A percentile compares a stretch with the other conserved stretches of the same genome.
These are phyloP conservation scores for Picea glauca DNA, from an alignment of 75 land plant species.

Conservation along the genomic window DNA sequence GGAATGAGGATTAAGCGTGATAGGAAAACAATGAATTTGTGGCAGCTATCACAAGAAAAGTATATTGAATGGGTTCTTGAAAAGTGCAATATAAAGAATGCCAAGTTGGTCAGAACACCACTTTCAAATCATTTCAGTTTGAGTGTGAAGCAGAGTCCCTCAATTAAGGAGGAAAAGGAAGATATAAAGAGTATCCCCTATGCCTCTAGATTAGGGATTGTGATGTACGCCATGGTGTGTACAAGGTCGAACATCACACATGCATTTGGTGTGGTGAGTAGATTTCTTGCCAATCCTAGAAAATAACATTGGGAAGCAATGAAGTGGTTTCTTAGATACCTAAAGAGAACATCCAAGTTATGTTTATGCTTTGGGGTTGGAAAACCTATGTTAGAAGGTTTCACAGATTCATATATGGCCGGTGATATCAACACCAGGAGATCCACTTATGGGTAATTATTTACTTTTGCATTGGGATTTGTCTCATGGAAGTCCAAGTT, in stretches of 20 bases:
- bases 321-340: constrained; percentile 21
- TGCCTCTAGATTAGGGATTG: constrained; percentile 17
- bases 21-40: background rate
- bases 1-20: constrained; percentile 10
- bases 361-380: constrained; percentile 10
- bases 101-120: constrained; percentile 1
- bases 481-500: constrained; percentile 16
- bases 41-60: background rate
- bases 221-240: constrained; percentile 34
- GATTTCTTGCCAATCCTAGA: constrained; percentile 15
- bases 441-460: constrained; percentile 9
- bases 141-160: background rate
- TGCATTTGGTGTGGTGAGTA: constrained; percentile 19
- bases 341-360: constrained; percentile 12
- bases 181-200: constrained; percentile 12
- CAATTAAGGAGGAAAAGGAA: constrained; percentile 9
- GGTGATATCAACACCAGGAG: constrained; percentile 15
- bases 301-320: constrained; percentile 18
- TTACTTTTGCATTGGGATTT: constrained; percentile 19
- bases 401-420: constrained; percentile 1
- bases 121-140: constrained; percentile 8
- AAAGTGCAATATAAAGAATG: constrained; percentile 8
- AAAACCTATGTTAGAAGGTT: constrained; percentile 10
- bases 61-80: constrained; percentile 10
- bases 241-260: constrained; percentile 22